Evolutionary conservation across 1,139 yeast genomes (phyloP).

Genomic region (Saccharomycopsis crataegensis): DNA sequence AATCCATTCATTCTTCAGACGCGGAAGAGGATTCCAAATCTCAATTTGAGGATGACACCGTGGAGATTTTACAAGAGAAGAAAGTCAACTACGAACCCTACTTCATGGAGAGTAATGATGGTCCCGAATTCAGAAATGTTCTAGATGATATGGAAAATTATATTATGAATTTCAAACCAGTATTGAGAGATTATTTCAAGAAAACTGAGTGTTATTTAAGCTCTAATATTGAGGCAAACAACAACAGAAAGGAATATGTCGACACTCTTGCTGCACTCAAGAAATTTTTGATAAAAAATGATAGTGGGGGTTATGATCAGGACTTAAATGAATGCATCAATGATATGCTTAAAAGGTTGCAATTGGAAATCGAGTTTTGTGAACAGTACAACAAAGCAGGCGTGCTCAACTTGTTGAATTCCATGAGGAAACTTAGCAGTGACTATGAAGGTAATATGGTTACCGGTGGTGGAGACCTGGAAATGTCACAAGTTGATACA

Average conservation of each 20-base stretch:
- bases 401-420: conserved; percentile 25
- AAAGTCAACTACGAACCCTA: conserved; percentile 4
- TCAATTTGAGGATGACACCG: not conserved
- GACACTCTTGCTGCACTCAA: conserved; percentile 12
- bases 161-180: conserved; percentile 41
- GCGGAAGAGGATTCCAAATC: not conserved
- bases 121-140: conserved; percentile 63
- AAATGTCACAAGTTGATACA: not conserved
- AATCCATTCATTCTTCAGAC: not conserved
- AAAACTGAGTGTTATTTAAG: conserved; percentile 24
- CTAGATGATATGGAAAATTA: conserved; percentile 47
- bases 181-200: conserved; percentile 35
- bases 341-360: conserved; percentile 6
- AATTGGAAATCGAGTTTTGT: conserved; percentile 4
- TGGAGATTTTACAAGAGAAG: not conserved
- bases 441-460: conserved; percentile 28
- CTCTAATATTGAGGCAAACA: conserved; percentile 25
- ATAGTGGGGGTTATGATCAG: conserved; percentile 2
- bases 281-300: conserved; percentile 12
- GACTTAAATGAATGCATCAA: conserved; percentile 2
- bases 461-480: not conserved
- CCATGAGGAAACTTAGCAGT: conserved; percentile 35
- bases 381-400: conserved; percentile 8
- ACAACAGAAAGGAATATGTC: conserved; percentile 20
- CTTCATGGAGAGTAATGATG: conserved; percentile 47